Percentiles rank a stretch among this genome's conserved stretches.
phyloP scores from a whole-genome alignment of 2,329 filamentous ascomycete genomes.

The Talaromyces sp. region DNA sequence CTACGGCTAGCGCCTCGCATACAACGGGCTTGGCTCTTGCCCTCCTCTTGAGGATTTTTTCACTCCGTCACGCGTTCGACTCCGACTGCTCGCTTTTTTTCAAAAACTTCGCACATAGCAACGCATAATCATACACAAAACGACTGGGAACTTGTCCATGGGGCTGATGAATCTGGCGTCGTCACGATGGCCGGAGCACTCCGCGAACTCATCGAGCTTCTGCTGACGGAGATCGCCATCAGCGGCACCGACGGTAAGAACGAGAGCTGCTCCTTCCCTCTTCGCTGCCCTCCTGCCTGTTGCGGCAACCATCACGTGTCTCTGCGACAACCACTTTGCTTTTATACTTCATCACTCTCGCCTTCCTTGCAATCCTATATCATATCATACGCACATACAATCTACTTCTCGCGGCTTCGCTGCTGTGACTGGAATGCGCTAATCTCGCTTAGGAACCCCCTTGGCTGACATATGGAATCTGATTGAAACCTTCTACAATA shows the following conservation, averaged over 20 bases:
- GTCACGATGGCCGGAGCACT: slow-evolving; percentile 17
- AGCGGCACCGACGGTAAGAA: slow-evolving; percentile 18
- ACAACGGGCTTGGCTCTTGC: background rate
- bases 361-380: background rate
- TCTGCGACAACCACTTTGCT: too few species aligned
- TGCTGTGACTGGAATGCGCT: background rate
- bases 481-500: slow-evolving; percentile 8
- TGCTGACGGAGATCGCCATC: slow-evolving; percentile 20
- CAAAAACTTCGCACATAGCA: background rate
- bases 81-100: slow-evolving; percentile 9
- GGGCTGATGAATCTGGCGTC: background rate
- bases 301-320: slow-evolving; percentile 2
- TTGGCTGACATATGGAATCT: slow-evolving; percentile 14
- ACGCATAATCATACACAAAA: background rate
- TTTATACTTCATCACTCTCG: background rate
- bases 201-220: slow-evolving; percentile 19
- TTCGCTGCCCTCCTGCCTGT: background rate
- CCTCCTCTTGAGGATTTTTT: background rate
- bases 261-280: background rate
- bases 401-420: background rate
- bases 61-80: slow-evolving; percentile 17
- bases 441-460: slow-evolving; percentile 6
- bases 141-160: background rate
- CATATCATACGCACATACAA: background rate
- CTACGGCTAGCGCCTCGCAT: background rate